phyloP scores from a whole-genome alignment of 169 alveolate species.

The Plasmodium reichenowi region DNA sequence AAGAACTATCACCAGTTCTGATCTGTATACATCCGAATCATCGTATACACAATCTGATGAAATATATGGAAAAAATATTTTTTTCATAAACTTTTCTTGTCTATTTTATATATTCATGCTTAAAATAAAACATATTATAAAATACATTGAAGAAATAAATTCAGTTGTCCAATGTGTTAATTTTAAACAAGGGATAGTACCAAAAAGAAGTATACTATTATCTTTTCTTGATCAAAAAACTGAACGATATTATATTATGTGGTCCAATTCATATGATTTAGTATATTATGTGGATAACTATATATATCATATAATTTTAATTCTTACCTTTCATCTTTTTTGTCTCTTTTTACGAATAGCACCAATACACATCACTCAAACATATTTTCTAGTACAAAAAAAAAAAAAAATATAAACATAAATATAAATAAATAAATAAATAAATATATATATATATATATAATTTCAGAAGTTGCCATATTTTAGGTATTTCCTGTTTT shows the following conservation, averaged over 20 bases:
- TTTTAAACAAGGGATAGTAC: slow-evolving; percentile 44
- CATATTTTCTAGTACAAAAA: slow-evolving; percentile 4
- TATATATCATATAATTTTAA: slow-evolving; percentile 25
- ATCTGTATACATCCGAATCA: not conserved
- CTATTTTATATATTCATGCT: slow-evolving; percentile 26
- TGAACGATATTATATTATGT: slow-evolving; percentile 58
- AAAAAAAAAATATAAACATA: not conserved
- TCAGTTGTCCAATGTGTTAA: slow-evolving; percentile 41
- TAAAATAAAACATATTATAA: slow-evolving; percentile 30
- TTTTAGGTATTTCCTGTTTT: too few relatives aligned
- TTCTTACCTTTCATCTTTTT: slow-evolving; percentile 23
- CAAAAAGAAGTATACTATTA: slow-evolving; percentile 24
- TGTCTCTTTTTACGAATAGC: slow-evolving; percentile 41
- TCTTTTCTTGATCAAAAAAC: slow-evolving; percentile 54
- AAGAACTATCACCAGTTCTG: not conserved
- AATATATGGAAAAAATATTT: slow-evolving; percentile 24
- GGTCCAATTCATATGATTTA: slow-evolving; percentile 66
- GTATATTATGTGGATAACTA: slow-evolving; percentile 62
- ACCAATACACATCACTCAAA: slow-evolving; percentile 42
- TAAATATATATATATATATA: not conserved
- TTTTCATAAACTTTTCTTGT: slow-evolving; percentile 61
- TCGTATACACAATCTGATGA: not conserved
- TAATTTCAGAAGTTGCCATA: too few relatives aligned
- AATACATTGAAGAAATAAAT: slow-evolving; percentile 62
- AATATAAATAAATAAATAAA: not conserved